A percentile compares a stretch with the other conserved stretches of the same genome.
Conservation (phyloP, 2,329 filamentous ascomycete genomes). For the Dactylellina drechsleri region DNA sequence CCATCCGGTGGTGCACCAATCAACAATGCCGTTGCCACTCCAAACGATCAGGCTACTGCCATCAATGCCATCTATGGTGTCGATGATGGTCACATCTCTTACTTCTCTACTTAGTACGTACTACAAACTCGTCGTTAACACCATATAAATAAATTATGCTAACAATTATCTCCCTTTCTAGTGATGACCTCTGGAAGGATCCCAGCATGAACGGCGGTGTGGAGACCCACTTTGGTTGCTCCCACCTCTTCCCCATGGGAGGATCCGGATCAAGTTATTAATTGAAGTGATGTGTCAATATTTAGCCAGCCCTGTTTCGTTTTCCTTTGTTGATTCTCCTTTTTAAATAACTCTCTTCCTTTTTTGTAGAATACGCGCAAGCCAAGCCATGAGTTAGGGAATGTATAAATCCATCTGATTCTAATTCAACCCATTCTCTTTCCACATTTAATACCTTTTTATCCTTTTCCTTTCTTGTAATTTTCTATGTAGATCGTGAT, state of each 20-base stretch:
- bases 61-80: constrained; percentile 75
- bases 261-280: constrained; percentile 38
- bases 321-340: constrained; percentile 33
- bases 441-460: constrained; percentile 10
- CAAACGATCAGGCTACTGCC: constrained; percentile 74
- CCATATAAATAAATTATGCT: constrained; percentile 12
- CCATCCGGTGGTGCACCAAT: constrained; percentile 76
- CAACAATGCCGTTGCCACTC: constrained; percentile 76
- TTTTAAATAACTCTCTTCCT: constrained; percentile 27
- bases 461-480: constrained; percentile 17
- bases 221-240: constrained; percentile 83
- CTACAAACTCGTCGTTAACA: too few species aligned
- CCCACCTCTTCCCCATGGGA: constrained; percentile 65
- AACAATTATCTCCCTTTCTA: constrained; percentile 62
- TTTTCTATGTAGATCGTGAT: constrained; percentile 1
- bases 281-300: constrained; percentile 46
- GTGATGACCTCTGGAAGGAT: constrained; percentile 84
- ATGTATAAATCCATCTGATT: constrained; percentile 54
- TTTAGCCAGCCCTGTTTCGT: constrained; percentile 55
- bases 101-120: constrained; percentile 71
- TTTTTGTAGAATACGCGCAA: constrained; percentile 52
- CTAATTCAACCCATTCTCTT: constrained; percentile 54
- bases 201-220: constrained; percentile 72
- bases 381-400: constrained; percentile 55
- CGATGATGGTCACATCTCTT: constrained; percentile 73